Conservation (phyloP, 202 grass and related monocot species). For the Elaeis oleifera region DNA sequence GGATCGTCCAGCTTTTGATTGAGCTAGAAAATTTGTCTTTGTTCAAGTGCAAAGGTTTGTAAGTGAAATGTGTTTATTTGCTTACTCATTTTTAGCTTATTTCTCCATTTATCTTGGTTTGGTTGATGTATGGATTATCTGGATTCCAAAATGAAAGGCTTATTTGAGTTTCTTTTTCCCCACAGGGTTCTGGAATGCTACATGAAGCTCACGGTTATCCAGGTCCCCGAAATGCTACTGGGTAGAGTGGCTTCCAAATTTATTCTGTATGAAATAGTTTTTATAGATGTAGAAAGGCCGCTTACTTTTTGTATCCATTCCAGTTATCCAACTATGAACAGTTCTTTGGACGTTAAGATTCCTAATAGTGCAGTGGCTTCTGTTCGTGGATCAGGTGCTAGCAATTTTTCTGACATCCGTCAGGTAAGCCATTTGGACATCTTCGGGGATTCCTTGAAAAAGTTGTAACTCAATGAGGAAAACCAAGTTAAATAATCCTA, state of each 20-base stretch:
- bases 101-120: too few species aligned
- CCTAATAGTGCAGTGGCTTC: constrained; percentile 48
- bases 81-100: too few species aligned
- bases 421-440: constrained; percentile 38
- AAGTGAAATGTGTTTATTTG: too few species aligned
- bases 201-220: constrained; percentile 44
- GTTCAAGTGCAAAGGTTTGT: too few species aligned
- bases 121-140: too few species aligned
- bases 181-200: constrained; percentile 44
- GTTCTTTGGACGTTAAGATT: constrained; percentile 49
- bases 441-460: background rate
- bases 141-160: too few species aligned
- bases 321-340: constrained; percentile 39
- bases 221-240: constrained; percentile 26
- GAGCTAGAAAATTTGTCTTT: too few species aligned
- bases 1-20: too few species aligned
- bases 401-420: constrained; percentile 55
- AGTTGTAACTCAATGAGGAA: too few species aligned
- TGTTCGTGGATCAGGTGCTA: constrained; percentile 44
- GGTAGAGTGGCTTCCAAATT: constrained; percentile 19
- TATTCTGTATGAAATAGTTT: too few species aligned
- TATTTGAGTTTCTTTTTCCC: background rate
- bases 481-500: background rate
- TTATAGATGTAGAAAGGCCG: constrained; percentile 4
- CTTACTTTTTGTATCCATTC: constrained; percentile 21